Conservation (phyloP, 2,329 filamentous ascomycete species). For the Epichloe sibirici region DNA sequence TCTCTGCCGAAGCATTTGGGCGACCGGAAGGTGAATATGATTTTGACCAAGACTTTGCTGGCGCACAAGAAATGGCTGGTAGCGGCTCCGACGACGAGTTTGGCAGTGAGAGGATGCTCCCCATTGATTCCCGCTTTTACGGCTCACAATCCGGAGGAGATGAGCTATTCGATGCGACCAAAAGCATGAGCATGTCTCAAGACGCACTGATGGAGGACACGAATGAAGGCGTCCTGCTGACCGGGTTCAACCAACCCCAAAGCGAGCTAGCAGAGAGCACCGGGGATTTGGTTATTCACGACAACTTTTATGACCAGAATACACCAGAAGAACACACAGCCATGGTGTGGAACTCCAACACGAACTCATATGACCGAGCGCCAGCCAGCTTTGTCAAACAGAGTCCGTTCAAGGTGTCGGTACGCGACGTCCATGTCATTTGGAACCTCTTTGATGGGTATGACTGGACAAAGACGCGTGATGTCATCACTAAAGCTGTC, state of each 20-base stretch:
- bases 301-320: constrained; percentile 62
- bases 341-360: constrained; percentile 68
- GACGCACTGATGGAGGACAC: constrained; percentile 23
- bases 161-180: constrained; percentile 36
- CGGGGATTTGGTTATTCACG: constrained; percentile 57
- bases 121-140: constrained; percentile 34
- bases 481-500: constrained; percentile 77
- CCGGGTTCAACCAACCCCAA: constrained; percentile 16
- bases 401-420: constrained; percentile 63
- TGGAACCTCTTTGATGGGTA: constrained; percentile 98
- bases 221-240: constrained; percentile 24
- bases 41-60: constrained; percentile 50
- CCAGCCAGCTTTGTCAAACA: constrained; percentile 47
- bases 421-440: constrained; percentile 83
- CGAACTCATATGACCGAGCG: constrained; percentile 59
- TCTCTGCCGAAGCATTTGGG: constrained; percentile 74
- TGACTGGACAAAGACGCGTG: constrained; percentile 82
- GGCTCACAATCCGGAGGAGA: constrained; percentile 30
- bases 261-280: constrained; percentile 36
- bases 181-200: constrained; percentile 17
- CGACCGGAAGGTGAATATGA: constrained; percentile 48
- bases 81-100: constrained; percentile 20
- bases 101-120: constrained; percentile 22
- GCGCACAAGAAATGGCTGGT: constrained; percentile 36
- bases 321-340: constrained; percentile 50